Base-by-base conservation (phyloP, 352 stramenopile species). In the Plasmopara viticola region DNA sequence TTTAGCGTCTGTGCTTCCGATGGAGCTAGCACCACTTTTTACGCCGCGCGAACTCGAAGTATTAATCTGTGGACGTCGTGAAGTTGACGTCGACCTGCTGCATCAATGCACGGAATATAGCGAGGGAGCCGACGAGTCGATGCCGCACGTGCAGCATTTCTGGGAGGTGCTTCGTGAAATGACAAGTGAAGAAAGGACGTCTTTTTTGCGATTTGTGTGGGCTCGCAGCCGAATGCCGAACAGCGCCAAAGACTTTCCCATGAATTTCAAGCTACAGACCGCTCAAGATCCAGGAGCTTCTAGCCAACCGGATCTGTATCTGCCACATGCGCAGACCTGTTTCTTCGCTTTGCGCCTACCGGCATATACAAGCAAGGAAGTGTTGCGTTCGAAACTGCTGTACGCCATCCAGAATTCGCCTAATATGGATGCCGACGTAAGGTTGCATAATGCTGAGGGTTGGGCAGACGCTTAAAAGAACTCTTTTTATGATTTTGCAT, bases 251-350 rank as follows among this genome's bases (percentile, higher is more conserved):
- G 96, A 99, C 60, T 99, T 99, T 55, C 86, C 88, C 6, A 97
- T 96, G 88, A 95, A 91, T 62, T 97, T 97, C 58, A 96, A 96
- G 62, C 72, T 97, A 45, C 84, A 95, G 66, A 72, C 84, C 14
- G 81, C 84, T 6, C 82, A 93, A 56, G 84, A 93, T 56, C 77
- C 81, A 3, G 82, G 84, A n/a, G 70, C 80, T 28, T 72, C 77
- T 33, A 66, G 70, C 14, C 66, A 91, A 9, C 83, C 86, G 1
- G 87, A 97, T 56, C 69, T 87, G 51, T 98, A 98, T 57, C 68
- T 99, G 37, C 96, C 96, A 38, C 96, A 98, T 62, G 96, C 96
- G n/a, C 97, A 98, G 58, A 99, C 97, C 8, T 99, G 97, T 65
- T 99, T 99, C 78, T 99, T 99, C 66, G 95, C 90, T 13, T 70